Evolutionary conservation across 73 alveolate genomes (phyloP).

Genomic region (Loxodes magnus): DNA sequence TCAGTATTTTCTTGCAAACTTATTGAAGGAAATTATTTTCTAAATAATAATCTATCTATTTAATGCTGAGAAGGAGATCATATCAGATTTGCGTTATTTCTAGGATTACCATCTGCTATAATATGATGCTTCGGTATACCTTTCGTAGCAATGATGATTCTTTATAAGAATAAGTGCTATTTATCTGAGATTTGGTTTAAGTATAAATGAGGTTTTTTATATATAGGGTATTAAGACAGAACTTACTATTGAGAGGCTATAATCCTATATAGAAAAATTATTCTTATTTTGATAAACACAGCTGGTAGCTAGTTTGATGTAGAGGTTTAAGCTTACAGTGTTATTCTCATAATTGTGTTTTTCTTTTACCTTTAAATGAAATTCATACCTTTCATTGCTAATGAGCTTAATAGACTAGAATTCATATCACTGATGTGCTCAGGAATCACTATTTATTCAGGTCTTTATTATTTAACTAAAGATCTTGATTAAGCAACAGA

Average conservation of each 20-base stretch:
- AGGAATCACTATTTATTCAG: conserved; percentile 43
- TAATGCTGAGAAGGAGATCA: conserved; percentile 27
- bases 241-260: conserved; percentile 38
- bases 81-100: conserved; percentile 3
- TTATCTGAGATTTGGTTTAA: conserved; percentile 9
- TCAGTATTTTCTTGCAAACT: conserved; percentile 36
- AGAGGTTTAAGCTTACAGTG: not conserved
- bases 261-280: conserved; percentile 8
- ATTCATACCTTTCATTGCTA: not conserved
- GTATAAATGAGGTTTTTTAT: conserved; percentile 38
- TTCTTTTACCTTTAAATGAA: not conserved
- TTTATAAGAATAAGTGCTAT: conserved; percentile 8
- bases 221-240: conserved; percentile 29
- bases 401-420: not conserved
- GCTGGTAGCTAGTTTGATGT: not conserved
- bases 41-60: conserved; percentile 25
- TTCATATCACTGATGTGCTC: conserved; percentile 9
- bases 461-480: conserved; percentile 21
- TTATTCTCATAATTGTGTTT: not conserved
- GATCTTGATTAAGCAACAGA: conserved; percentile 9
- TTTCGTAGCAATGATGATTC: conserved; percentile 3
- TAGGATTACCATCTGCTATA: conserved; percentile 10
- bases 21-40: conserved; percentile 32
- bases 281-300: conserved; percentile 1
- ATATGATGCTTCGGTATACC: conserved; percentile 27